These are phyloP conservation scores for Penicillium cinerascens DNA, from an alignment of 495 filamentous ascomycete genomes.

Conservation along the genomic window DNA sequence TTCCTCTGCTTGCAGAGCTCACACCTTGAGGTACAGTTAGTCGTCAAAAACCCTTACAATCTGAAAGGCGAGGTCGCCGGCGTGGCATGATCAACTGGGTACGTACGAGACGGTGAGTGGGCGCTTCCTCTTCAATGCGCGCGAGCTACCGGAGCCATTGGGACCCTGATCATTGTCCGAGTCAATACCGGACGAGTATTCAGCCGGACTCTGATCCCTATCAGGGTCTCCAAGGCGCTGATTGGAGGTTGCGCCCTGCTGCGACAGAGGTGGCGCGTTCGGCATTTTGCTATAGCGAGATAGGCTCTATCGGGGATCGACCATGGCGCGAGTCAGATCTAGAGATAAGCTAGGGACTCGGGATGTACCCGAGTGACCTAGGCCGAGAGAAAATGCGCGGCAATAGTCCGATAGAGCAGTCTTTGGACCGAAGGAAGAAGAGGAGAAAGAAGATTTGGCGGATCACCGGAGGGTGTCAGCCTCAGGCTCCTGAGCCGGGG, in stretches of 20 bases:
- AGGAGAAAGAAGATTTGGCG: slow-evolving; percentile 10
- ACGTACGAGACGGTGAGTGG: slow-evolving; percentile 47
- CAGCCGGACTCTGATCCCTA: slow-evolving; percentile 36
- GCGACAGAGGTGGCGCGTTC: slow-evolving; percentile 29
- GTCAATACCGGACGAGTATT: slow-evolving; percentile 37
- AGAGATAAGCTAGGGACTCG: slow-evolving; percentile 6
- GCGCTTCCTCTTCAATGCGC: slow-evolving; percentile 41
- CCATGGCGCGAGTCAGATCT: slow-evolving; percentile 19
- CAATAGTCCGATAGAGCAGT: slow-evolving; percentile 19
- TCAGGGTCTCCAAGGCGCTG: slow-evolving; percentile 21
- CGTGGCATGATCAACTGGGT: neutral
- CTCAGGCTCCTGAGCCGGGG: slow-evolving; percentile 24
- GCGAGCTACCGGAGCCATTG: slow-evolving; percentile 30
- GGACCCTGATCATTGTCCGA: slow-evolving; percentile 34
- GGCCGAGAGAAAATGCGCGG: slow-evolving; percentile 8
- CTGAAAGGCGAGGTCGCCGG: neutral
- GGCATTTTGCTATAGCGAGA: slow-evolving; percentile 43
- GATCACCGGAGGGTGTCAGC: slow-evolving; percentile 9
- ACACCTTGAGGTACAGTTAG: slow-evolving; percentile 50
- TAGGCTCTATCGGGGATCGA: slow-evolving; percentile 24
- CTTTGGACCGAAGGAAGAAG: slow-evolving; percentile 11
- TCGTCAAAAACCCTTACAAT: neutral
- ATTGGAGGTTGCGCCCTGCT: slow-evolving; percentile 26
- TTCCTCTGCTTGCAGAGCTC: slow-evolving; percentile 83
- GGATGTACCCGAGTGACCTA: slow-evolving; percentile 3